Base-by-base conservation (phyloP, 441 rosid species). In the Metrosideros polymorpha region DNA sequence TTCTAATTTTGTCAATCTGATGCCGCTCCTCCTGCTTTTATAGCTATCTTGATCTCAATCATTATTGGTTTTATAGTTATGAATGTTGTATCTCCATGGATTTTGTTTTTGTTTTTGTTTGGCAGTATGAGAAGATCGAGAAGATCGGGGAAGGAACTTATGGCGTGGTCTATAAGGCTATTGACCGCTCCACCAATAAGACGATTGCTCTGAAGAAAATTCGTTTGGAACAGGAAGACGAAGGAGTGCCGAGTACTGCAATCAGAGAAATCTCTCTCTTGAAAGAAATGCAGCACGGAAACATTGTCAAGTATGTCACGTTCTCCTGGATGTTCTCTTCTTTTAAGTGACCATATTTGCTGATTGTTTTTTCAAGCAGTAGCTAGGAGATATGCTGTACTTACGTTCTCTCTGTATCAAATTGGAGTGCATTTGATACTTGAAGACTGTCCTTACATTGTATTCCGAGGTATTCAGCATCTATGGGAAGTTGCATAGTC, bases 251-350 rank as follows among this genome's bases (percentile, higher is more conserved):
- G 19, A 95, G 98, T 93, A 96, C 98, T 57, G 98, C 98, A 7
- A 96, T 96, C 51, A 91, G 98, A 90, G 98, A 96, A 87, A 96
- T 96, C 86, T 96, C 98, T 13, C 95, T 96, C 85, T 89, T 95
- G 94, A 96, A 96, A 89, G 98, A 96, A 89, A 96, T 96, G 99
- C 99, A 96, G 89, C 99, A 96, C 84, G 96, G 95, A 82, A 95
- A 96, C 90, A 96, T 95, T 86, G 99, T 96, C 84, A 94, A 94
- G 99, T 95, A 89, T 84, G 54, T 71, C n/a, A 35, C 19, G 47
- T 35, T 71, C 47, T 71, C n/a, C 79, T 39, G 22, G 47, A 39
- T 71, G 27, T 71, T 71, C 79, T 71, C 79, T 71, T 35, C 66
- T 55, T 55, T 53, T 17, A 39, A 75, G 42, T 22, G 22, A 53